phyloP scores from a whole-genome alignment of 2,329 filamentous ascomycete species.

The Plenodomus lindquistii region DNA sequence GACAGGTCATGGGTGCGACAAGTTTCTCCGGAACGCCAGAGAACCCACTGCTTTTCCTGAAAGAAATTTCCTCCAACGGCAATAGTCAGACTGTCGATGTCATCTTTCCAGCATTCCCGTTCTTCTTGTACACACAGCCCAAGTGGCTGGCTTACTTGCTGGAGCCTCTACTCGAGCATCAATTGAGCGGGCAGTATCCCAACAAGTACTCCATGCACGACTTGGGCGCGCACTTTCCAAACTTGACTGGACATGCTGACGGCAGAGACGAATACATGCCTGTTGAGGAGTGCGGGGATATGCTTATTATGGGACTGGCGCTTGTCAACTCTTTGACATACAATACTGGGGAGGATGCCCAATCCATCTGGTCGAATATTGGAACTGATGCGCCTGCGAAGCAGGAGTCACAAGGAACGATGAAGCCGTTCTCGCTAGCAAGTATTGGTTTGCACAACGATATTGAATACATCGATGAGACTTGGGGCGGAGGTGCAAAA shows the following conservation, averaged over 20 bases:
- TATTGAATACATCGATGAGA: constrained; percentile 62
- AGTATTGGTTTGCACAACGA: constrained; percentile 55
- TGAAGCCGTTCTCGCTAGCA: constrained; percentile 54
- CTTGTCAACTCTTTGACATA: constrained; percentile 75
- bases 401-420: constrained; percentile 20
- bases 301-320: constrained; percentile 81
- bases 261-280: constrained; percentile 77
- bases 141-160: constrained; percentile 78
- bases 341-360: constrained; percentile 56
- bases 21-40: constrained; percentile 73
- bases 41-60: constrained; percentile 75
- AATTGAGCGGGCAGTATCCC: constrained; percentile 80
- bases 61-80: constrained; percentile 84
- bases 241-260: constrained; percentile 72
- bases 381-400: constrained; percentile 34
- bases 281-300: constrained; percentile 77
- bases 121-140: constrained; percentile 84
- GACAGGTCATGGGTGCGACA: constrained; percentile 79
- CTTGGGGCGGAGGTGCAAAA: constrained; percentile 60
- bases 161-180: constrained; percentile 80
- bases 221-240: constrained; percentile 72
- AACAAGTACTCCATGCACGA: constrained; percentile 82
- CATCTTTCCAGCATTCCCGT: constrained; percentile 83
- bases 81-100: constrained; percentile 87
- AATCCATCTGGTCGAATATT: constrained; percentile 62